Base-by-base conservation (phyloP, 2,329 filamentous ascomycete species). In the Botrytis medusae region DNA sequence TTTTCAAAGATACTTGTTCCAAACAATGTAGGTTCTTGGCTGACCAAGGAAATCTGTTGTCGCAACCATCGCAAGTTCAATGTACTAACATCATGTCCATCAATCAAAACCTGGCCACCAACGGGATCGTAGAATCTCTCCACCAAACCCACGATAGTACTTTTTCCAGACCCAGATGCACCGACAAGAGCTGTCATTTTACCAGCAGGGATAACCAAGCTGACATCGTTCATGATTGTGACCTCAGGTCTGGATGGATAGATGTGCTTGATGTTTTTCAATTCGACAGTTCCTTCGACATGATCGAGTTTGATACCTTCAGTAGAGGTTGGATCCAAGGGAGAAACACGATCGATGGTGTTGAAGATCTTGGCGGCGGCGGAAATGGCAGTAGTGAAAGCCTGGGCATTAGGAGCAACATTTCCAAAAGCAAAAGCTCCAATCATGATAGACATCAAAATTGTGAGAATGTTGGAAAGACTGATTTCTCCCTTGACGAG, bases 61-160 rank as follows among this genome's bases (percentile, higher is more conserved):
- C 96, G 91, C 74, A 98, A 85, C 95, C 95, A 98, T 69, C 90
- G 89, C 51, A 98, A 87, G 80, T 98, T 98, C 68, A 98, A 85
- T 0, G 86, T 91, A 78, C 89, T 89, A 72, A 97, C 90, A 80
- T 97, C 92, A 77, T 91, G 90, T 12, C 93, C 95, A 80, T 98
- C 96, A 18, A 99, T 85, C 74, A 91, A 87, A 1, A 98, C 90
- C 32, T 88, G 84, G 34, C 96, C 96, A 44, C 88, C 88, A 48
- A 98, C 93, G 0, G 95, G 95, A 73, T 95, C 90, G 81, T 99
- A 99, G 82, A 98, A 98, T 29, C 96, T 90, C 83, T 98, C 95
- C 1, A 98, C 90, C 32, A 99, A 86, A 20, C 95, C 95, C 42
- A 98, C 92, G 75, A 98, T 95, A 0, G 96, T 98, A 79, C 92